Percentiles rank a stretch among this genome's conserved stretches.
phyloP scores from a whole-genome alignment of 768 basidiomycete genomes.

The Leccinellum luteum region DNA sequence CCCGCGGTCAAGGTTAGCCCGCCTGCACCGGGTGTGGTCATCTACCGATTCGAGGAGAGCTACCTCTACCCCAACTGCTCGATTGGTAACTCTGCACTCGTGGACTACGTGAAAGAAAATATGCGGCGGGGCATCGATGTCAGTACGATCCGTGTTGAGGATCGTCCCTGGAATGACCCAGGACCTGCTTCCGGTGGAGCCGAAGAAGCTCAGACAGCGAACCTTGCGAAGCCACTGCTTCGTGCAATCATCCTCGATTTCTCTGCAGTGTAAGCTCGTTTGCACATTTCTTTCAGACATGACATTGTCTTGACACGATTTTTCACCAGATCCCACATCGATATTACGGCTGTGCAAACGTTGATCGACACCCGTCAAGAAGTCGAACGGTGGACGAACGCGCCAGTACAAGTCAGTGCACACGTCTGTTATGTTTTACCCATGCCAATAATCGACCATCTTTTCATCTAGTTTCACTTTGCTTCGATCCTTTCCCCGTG shows the following conservation, averaged over 20 bases:
- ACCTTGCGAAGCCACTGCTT: conserved; percentile 62
- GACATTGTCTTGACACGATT: not conserved
- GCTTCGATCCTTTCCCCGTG: conserved; percentile 89
- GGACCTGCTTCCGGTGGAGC: conserved; percentile 56
- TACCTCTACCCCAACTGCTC: conserved; percentile 83
- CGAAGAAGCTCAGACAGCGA: conserved; percentile 44
- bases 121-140: conserved; percentile 78
- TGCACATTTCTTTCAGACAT: not conserved
- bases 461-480: conserved; percentile 77
- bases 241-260: conserved; percentile 93
- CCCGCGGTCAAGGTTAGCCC: conserved; percentile 68
- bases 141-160: conserved; percentile 55
- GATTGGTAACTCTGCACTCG: conserved; percentile 64
- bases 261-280: conserved; percentile 59
- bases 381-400: conserved; percentile 85
- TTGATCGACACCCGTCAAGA: conserved; percentile 85
- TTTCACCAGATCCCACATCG: conserved; percentile 68
- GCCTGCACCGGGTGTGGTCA: conserved; percentile 81
- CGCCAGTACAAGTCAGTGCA: conserved; percentile 59
- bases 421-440: not conserved
- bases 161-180: conserved; percentile 94
- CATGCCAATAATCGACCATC: not conserved
- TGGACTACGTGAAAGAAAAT: conserved; percentile 76
- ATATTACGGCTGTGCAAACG: conserved; percentile 89
- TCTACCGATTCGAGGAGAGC: conserved; percentile 92